phyloP scores from a whole-genome alignment of 2,329 filamentous ascomycete genomes.

The Graphilbum fragrans region DNA sequence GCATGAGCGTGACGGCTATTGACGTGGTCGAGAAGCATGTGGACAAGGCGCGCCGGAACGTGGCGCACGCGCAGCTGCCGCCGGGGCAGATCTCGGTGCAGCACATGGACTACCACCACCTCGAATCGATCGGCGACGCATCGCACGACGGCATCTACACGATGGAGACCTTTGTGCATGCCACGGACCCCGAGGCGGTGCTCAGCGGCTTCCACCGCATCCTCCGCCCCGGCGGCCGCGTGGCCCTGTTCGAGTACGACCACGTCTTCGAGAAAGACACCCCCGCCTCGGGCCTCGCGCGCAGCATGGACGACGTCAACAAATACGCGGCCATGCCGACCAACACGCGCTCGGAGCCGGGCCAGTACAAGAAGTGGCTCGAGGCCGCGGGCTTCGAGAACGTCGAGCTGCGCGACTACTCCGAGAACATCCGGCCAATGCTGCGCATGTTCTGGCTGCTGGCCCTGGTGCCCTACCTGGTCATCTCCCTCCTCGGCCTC shows the following conservation, averaged over 20 bases:
- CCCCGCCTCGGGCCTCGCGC: conserved; percentile 16
- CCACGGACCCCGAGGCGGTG: conserved; percentile 30
- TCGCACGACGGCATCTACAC: conserved; percentile 41
- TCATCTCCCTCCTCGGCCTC: conserved; percentile 29
- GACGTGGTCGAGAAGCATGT: too few relatives aligned
- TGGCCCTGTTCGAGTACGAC: conserved; percentile 35
- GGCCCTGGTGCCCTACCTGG: conserved; percentile 30
- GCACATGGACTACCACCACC: conserved; percentile 38
- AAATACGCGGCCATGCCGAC: conserved; percentile 32
- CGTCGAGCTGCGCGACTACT: conserved; percentile 28
- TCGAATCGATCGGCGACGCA: conserved; percentile 23
- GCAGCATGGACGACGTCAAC: conserved; percentile 25
- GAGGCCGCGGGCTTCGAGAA: conserved; percentile 31
- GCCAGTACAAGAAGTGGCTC: conserved; percentile 26
- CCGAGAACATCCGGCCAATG: conserved; percentile 34
- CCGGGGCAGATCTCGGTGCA: too few relatives aligned
- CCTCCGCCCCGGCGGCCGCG: conserved; percentile 31
- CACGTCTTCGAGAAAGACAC: conserved; percentile 18
- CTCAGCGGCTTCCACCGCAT: conserved; percentile 33
- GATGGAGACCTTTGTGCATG: conserved; percentile 44
- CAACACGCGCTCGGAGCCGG: conserved; percentile 23
- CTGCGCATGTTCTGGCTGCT: conserved; percentile 32
- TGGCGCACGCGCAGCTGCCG: too few relatives aligned
- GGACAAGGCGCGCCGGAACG: too few relatives aligned
- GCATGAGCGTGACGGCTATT: too few relatives aligned